Conservation (phyloP, 805 yeast genomes). For the Priceomyces medius region DNA sequence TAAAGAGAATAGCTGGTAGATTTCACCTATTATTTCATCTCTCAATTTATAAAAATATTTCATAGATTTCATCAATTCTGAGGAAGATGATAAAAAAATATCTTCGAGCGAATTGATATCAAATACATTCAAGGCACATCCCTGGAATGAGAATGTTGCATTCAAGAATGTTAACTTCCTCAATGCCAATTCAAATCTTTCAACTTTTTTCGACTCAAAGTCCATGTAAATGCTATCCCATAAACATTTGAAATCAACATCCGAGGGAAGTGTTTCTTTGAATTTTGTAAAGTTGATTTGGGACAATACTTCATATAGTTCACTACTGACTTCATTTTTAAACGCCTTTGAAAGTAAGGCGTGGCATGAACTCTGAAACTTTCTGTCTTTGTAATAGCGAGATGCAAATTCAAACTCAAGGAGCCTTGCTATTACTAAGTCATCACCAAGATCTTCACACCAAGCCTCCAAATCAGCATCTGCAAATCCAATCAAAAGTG, state of each 20-base stretch:
- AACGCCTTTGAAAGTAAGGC: no score
- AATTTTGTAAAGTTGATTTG: constrained; percentile 16
- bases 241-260: constrained; percentile 10
- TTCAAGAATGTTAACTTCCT: constrained; percentile 30
- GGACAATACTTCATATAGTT: constrained; percentile 20
- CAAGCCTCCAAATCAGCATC: neutral
- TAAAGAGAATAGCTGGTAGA: constrained; percentile 13
- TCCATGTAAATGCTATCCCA: constrained; percentile 19
- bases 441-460: neutral
- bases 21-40: constrained; percentile 38
- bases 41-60: constrained; percentile 43
- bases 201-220: constrained; percentile 20
- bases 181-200: constrained; percentile 15
- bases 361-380: no score
- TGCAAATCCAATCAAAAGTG: neutral
- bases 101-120: constrained; percentile 19
- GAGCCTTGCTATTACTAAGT: neutral
- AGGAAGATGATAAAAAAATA: constrained; percentile 18
- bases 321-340: constrained; percentile 9
- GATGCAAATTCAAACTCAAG: constrained; percentile 1
- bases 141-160: constrained; percentile 13
- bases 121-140: constrained; percentile 8
- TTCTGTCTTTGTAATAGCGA: no score
- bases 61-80: constrained; percentile 20
- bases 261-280: constrained; percentile 7